Evolutionary conservation across 345 rosid genomes (phyloP).

Genomic region (Excoecaria cochinchinensis): DNA sequence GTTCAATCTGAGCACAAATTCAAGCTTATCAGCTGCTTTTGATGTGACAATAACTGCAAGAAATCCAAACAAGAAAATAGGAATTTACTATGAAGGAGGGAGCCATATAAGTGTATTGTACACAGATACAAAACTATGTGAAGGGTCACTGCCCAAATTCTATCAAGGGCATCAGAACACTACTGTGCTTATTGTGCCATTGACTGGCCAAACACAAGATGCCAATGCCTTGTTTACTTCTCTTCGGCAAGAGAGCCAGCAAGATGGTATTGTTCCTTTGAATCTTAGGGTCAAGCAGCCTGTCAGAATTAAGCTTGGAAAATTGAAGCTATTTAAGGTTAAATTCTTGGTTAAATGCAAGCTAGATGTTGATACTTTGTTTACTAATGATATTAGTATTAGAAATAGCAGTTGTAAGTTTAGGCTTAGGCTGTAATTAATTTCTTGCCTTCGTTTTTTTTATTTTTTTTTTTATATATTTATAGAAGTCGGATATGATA

Average conservation of each 20-base stretch:
- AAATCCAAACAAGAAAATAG: conserved; percentile 75
- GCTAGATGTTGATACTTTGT: conserved; percentile 49
- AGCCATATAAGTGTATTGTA: conserved; percentile 65
- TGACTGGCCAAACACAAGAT: conserved; percentile 57
- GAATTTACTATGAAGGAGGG: conserved; percentile 81
- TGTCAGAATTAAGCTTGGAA: conserved; percentile 74
- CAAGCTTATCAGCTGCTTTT: conserved; percentile 56
- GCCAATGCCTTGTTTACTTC: conserved; percentile 38
- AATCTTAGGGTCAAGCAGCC: conserved; percentile 68
- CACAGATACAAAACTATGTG: conserved; percentile 45
- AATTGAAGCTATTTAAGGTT: conserved; percentile 60
- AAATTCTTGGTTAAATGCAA: conserved; percentile 60
- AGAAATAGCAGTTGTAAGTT: conserved; percentile 61
- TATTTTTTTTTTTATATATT: not conserved
- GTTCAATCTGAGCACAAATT: conserved; percentile 37
- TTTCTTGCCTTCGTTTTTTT: not conserved
- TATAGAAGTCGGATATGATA: too few relatives aligned
- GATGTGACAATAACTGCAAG: conserved; percentile 60
- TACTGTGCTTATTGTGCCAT: conserved; percentile 51
- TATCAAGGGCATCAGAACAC: conserved; percentile 91
- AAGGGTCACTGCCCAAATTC: conserved; percentile 80
- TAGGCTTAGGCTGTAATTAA: conserved; percentile 47
- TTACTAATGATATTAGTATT: conserved; percentile 45
- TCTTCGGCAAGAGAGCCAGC: conserved; percentile 42
- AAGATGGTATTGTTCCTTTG: conserved; percentile 59